Evolutionary conservation across 2,329 filamentous ascomycete genomes (phyloP).

Genomic region (Xylariaceae sp.): DNA sequence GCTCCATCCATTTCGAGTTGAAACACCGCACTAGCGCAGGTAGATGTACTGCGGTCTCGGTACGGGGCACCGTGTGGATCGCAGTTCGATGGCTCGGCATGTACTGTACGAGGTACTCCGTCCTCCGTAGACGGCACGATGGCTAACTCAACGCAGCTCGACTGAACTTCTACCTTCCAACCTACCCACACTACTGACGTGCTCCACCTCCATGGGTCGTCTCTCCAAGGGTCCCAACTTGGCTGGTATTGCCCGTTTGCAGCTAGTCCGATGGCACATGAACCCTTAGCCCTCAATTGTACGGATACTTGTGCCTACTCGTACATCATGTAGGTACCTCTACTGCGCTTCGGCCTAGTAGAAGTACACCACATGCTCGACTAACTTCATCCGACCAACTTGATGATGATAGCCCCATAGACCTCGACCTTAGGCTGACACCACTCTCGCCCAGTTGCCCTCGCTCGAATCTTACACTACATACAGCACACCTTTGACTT

Average conservation of each 20-base stretch:
- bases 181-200: background rate
- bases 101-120: background rate
- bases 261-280: constrained; percentile 9
- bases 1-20: background rate
- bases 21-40: background rate
- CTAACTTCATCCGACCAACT: background rate
- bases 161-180: background rate
- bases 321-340: background rate
- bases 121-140: background rate
- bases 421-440: background rate
- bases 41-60: background rate
- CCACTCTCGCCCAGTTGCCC: background rate
- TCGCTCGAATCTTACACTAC: background rate
- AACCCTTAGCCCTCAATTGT: background rate
- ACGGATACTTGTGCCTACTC: too few relatives aligned
- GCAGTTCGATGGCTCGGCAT: too few relatives aligned
- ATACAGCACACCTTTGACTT: background rate
- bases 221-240: too few relatives aligned
- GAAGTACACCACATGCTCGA: background rate
- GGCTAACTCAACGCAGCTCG: background rate
- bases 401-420: background rate
- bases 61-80: background rate
- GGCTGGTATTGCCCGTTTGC: background rate
- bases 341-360: background rate
- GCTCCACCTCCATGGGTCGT: background rate